A percentile compares a stretch with the other conserved stretches of the same genome.
Conservation (phyloP, 176 grass and related monocot genomes). For the Carex pumila region DNA sequence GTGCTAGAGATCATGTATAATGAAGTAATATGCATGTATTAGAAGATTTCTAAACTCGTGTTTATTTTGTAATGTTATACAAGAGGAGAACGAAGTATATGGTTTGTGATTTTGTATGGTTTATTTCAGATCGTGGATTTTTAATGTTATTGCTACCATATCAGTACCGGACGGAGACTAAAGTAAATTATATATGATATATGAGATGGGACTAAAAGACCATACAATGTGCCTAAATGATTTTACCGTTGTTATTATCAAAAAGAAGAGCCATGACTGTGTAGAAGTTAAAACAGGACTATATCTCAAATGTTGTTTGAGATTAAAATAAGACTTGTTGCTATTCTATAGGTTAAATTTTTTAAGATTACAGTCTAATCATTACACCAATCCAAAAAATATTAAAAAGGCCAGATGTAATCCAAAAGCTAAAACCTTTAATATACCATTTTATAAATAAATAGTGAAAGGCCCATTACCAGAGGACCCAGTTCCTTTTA, state of each 20-base stretch:
- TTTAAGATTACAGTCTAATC: not conserved
- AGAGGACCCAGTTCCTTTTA: not conserved
- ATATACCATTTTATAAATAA: not conserved
- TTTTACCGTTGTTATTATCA: too few relatives aligned
- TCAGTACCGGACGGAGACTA: not conserved
- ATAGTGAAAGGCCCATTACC: not conserved
- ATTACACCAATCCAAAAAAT: too few relatives aligned
- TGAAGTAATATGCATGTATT: not conserved
- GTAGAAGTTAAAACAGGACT: too few relatives aligned
- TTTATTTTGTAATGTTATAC: not conserved
- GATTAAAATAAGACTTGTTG: not conserved
- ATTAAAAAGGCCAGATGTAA: not conserved
- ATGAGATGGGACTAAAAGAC: not conserved
- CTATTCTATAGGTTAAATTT: not conserved
- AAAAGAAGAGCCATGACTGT: too few relatives aligned
- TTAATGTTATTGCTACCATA: not conserved
- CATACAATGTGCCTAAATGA: too few relatives aligned
- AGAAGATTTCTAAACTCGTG: not conserved
- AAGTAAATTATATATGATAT: not conserved
- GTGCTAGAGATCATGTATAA: not conserved
- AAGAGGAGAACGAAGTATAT: not conserved
- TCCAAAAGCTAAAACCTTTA: not conserved
- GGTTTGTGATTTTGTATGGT: not conserved
- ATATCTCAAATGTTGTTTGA: not conserved
- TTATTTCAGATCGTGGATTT: not conserved